Conservation (phyloP, 2,329 filamentous ascomycete genomes). For the Harringtonia lauricola region DNA sequence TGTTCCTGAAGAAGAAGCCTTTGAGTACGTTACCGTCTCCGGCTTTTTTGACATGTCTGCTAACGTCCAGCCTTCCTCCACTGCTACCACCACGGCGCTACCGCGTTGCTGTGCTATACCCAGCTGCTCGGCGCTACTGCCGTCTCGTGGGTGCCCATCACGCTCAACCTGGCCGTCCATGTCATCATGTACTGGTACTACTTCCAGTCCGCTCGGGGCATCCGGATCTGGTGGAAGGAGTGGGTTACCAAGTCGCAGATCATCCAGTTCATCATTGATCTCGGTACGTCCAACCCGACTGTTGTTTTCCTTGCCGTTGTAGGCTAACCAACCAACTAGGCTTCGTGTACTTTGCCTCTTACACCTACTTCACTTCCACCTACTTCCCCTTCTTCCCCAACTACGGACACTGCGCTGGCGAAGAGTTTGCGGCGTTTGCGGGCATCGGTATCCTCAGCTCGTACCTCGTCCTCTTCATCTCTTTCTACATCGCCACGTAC, state of each 20-base stretch:
- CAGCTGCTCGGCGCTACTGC: slow-evolving; percentile 88
- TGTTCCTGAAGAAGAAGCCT: slow-evolving; percentile 99
- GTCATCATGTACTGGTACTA: slow-evolving; percentile 99
- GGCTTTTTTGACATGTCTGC: not conserved
- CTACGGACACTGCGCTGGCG: slow-evolving; percentile 76
- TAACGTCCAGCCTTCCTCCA: slow-evolving; percentile 70
- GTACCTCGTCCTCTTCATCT: slow-evolving; percentile 97
- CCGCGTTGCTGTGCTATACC: slow-evolving; percentile 93
- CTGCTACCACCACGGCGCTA: slow-evolving; percentile 97
- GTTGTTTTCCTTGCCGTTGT: not conserved
- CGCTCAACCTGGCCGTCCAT: slow-evolving; percentile 85
- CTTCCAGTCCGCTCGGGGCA: slow-evolving; percentile 94
- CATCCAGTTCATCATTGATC: slow-evolving; percentile 91
- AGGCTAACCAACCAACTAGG: slow-evolving; percentile 34
- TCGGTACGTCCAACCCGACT: slow-evolving; percentile 50
- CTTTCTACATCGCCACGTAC: slow-evolving; percentile 97
- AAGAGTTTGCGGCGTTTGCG: slow-evolving; percentile 91
- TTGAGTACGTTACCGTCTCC: slow-evolving; percentile 46
- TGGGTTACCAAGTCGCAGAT: slow-evolving; percentile 98
- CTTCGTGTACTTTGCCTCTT: slow-evolving; percentile 98
- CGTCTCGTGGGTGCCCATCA: slow-evolving; percentile 91
- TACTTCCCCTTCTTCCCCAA: slow-evolving; percentile 85
- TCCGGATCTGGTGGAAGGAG: slow-evolving; percentile 99
- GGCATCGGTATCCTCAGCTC: slow-evolving; percentile 88
- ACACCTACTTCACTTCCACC: slow-evolving; percentile 90